These are phyloP conservation scores for Ochetophila trinervis DNA, from an alignment of 306 rosid genomes.

Conservation along the genomic window DNA sequence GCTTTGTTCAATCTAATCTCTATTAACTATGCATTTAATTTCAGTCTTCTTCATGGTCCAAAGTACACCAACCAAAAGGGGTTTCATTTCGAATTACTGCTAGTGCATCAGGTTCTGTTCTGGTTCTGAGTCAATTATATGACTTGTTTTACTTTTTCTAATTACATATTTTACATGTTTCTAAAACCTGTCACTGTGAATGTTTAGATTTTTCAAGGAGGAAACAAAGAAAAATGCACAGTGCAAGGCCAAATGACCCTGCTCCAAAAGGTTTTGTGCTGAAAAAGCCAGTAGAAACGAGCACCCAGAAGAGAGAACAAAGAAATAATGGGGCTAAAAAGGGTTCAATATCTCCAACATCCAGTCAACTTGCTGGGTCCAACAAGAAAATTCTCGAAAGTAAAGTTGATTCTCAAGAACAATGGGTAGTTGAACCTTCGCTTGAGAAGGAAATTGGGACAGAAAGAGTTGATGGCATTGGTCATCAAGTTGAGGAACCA, in stretches of 20 bases:
- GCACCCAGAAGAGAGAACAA: slow-evolving; percentile 37
- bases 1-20: slow-evolving; percentile 14
- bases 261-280: slow-evolving; percentile 56
- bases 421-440: slow-evolving; percentile 34
- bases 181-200: slow-evolving; percentile 5
- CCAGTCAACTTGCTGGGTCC: slow-evolving; percentile 34
- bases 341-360: slow-evolving; percentile 40
- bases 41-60: slow-evolving; percentile 58
- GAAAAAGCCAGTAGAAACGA: slow-evolving; percentile 31
- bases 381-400: slow-evolving; percentile 30
- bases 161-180: slow-evolving; percentile 1
- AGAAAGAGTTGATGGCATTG: slow-evolving; percentile 32
- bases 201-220: slow-evolving; percentile 62
- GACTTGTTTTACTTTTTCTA: neutral
- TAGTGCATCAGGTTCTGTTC: slow-evolving; percentile 49
- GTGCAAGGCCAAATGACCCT: slow-evolving; percentile 47
- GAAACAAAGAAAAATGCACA: slow-evolving; percentile 50
- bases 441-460: slow-evolving; percentile 35
- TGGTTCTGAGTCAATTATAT: slow-evolving; percentile 9
- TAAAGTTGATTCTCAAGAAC: slow-evolving; percentile 29
- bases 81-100: slow-evolving; percentile 44
- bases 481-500: slow-evolving; percentile 28
- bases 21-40: slow-evolving; percentile 12
- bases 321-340: slow-evolving; percentile 40
- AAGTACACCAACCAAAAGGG: slow-evolving; percentile 40